A percentile compares a stretch with the other conserved stretches of the same genome.
Evolutionary conservation across 2,329 filamentous ascomycete genomes (phyloP).

Genomic region (Mollisia scopiformis): DNA sequence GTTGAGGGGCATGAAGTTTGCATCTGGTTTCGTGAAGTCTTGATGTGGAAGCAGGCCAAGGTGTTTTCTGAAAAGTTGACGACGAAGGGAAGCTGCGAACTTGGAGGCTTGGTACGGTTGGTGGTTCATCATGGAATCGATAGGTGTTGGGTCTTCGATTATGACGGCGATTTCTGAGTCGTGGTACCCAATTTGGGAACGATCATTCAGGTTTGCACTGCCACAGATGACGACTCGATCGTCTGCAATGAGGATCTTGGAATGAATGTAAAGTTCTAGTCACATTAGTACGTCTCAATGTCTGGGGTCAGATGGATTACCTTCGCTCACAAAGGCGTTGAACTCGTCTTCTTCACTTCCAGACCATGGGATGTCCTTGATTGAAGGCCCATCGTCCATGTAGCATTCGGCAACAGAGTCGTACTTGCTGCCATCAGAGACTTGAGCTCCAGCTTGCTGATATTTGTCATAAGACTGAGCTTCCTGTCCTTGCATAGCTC

Average conservation of each 20-base stretch:
- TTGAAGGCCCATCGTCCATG: conserved; percentile 76
- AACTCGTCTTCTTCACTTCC: conserved; percentile 59
- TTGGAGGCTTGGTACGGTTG: conserved; percentile 70
- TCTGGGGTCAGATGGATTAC: conserved; percentile 16
- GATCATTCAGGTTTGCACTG: conserved; percentile 61
- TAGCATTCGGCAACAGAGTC: conserved; percentile 81
- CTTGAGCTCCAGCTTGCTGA: conserved; percentile 66
- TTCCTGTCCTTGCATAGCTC: conserved; percentile 37
- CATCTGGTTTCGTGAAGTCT: conserved; percentile 64
- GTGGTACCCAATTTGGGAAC: conserved; percentile 79
- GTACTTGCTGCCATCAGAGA: conserved; percentile 59
- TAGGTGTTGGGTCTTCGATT: conserved; percentile 74
- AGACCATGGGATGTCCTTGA: conserved; percentile 60
- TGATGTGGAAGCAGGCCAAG: conserved; percentile 82
- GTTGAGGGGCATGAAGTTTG: conserved; percentile 77
- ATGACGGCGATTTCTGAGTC: conserved; percentile 91
- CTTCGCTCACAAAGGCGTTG: conserved; percentile 62
- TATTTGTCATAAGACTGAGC: conserved; percentile 55
- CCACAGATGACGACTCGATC: conserved; percentile 83
- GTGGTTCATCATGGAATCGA: conserved; percentile 76
- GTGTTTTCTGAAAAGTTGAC: conserved; percentile 90
- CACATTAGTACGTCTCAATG: too few species aligned
- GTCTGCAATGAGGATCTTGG: conserved; percentile 78
- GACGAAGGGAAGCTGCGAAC: conserved; percentile 79
- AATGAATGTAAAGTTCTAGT: conserved; percentile 64